Percentiles rank a stretch among this genome's conserved stretches.
phyloP scores from a whole-genome alignment of 163 green algal genomes.

The Trebouxiophyceae sp. region DNA sequence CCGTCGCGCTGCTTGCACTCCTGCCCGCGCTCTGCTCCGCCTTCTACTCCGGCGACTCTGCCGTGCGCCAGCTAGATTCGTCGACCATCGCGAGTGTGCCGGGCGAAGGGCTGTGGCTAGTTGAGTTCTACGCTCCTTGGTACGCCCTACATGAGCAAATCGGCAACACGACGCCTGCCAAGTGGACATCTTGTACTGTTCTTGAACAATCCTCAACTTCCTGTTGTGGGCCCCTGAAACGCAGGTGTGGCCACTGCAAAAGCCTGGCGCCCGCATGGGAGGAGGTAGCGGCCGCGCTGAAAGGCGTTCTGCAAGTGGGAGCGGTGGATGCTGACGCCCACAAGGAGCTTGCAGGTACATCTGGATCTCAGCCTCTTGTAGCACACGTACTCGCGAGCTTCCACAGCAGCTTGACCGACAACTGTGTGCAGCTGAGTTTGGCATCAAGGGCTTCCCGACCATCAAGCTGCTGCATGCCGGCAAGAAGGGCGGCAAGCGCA shows the following conservation, averaged over 20 bases:
- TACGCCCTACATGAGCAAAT: constrained; percentile 1
- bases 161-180: constrained; percentile 10
- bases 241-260: constrained; percentile 53
- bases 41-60: background rate
- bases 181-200: no score
- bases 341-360: constrained; percentile 41
- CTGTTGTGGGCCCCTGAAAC: constrained; percentile 10
- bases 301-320: constrained; percentile 67
- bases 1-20: background rate
- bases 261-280: constrained; percentile 56
- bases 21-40: background rate
- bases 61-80: background rate
- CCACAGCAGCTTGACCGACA: background rate
- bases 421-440: constrained; percentile 15
- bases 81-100: background rate
- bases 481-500: constrained; percentile 22
- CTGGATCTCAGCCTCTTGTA: constrained; percentile 16
- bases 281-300: constrained; percentile 50
- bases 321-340: constrained; percentile 78
- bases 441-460: constrained; percentile 77
- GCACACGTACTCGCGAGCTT: background rate
- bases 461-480: constrained; percentile 74
- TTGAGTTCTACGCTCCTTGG: constrained; percentile 52
- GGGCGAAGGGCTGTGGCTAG: constrained; percentile 12
- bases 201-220: no score